Evolutionary conservation across 176 grass and related monocot species (phyloP).

Genomic region (Typha latifolia): DNA sequence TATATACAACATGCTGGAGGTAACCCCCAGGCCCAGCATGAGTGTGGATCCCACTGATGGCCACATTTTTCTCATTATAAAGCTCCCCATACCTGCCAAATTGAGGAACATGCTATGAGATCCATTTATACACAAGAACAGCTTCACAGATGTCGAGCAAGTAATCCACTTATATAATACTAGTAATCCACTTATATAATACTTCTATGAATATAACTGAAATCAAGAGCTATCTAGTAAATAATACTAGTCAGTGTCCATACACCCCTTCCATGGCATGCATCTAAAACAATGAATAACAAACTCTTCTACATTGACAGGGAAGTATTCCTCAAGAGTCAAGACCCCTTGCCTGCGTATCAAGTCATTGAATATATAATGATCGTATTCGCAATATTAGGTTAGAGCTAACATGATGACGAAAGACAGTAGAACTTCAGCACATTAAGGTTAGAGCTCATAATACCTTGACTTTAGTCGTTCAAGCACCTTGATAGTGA

Average conservation of each 20-base stretch:
- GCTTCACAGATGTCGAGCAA: neutral
- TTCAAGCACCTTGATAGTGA: conserved; percentile 87
- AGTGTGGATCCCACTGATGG: conserved; percentile 93
- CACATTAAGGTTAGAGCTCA: neutral
- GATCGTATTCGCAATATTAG: neutral
- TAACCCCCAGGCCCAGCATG: conserved; percentile 96
- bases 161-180: neutral
- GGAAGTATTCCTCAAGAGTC: no score
- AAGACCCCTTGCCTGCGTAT: no score
- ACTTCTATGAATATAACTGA: neutral
- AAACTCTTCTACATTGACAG: no score
- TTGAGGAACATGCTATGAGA: conserved; percentile 13
- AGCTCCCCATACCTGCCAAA: conserved; percentile 73
- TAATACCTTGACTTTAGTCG: conserved; percentile 77
- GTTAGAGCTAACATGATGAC: neutral
- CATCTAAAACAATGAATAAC: no score
- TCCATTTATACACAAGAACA: neutral
- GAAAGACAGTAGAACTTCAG: conserved; percentile 1
- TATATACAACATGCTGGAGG: conserved; percentile 91
- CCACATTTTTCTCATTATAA: conserved; percentile 83
- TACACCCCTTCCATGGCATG: no score
- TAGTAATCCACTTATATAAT: neutral
- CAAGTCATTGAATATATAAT: no score
- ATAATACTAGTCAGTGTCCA: no score
- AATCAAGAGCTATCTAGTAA: no score